These are phyloP conservation scores for Penicillium sp. DNA, from an alignment of 2,329 filamentous ascomycete genomes.

Conservation along the genomic window DNA sequence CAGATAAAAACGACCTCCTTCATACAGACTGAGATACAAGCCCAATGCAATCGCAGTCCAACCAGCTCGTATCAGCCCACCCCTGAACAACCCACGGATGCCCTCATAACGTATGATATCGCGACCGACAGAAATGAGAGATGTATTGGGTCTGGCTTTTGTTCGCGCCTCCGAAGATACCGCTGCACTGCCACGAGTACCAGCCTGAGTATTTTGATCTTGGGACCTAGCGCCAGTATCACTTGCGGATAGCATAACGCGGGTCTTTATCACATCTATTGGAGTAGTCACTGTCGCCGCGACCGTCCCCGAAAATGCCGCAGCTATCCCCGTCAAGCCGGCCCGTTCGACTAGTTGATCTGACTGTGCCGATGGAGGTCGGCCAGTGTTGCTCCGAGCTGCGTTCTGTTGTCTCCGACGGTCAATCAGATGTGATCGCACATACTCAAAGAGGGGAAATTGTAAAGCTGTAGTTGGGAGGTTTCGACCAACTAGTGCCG, in stretches of 20 bases:
- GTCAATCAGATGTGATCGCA: slow-evolving; percentile 57
- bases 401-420: slow-evolving; percentile 41
- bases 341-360: slow-evolving; percentile 63
- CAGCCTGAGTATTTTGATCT: not conserved
- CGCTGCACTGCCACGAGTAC: not conserved
- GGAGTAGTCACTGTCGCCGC: slow-evolving; percentile 84
- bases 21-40: slow-evolving; percentile 82
- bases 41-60: slow-evolving; percentile 85
- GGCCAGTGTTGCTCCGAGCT: slow-evolving; percentile 1
- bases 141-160: slow-evolving; percentile 33
- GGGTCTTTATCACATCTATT: slow-evolving; percentile 84
- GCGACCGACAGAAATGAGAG: slow-evolving; percentile 60
- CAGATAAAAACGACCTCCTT: slow-evolving; percentile 68
- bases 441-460: slow-evolving; percentile 79
- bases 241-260: slow-evolving; percentile 74
- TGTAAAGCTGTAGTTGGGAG: slow-evolving; percentile 85
- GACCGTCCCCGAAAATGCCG: slow-evolving; percentile 70
- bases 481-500: slow-evolving; percentile 77
- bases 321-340: slow-evolving; percentile 69
- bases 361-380: slow-evolving; percentile 13
- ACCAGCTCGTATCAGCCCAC: slow-evolving; percentile 67
- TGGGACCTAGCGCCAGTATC: not conserved
- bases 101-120: slow-evolving; percentile 68
- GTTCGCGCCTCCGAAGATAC: not conserved
- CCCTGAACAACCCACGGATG: slow-evolving; percentile 69